Conservation (phyloP, 2,329 filamentous ascomycete species). For the Periglandula ipomoeae region DNA sequence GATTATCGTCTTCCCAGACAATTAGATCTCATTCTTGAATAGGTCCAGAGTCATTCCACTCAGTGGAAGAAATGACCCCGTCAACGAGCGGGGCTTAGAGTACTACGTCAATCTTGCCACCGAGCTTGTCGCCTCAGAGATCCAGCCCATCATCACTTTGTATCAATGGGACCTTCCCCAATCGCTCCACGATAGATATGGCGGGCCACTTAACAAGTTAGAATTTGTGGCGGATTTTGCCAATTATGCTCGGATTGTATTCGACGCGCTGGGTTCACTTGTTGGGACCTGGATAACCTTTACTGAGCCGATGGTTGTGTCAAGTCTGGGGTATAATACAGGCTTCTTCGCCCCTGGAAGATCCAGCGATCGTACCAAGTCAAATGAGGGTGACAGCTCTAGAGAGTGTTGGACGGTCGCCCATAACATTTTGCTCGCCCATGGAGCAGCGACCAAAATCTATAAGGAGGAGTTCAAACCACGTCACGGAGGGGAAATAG, state of each 20-base stretch:
- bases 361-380: constrained; percentile 66
- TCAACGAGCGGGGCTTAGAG: constrained; percentile 70
- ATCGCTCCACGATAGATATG: constrained; percentile 69
- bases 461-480: constrained; percentile 77
- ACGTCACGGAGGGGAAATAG: constrained; percentile 65
- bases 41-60: constrained; percentile 76
- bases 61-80: constrained; percentile 71
- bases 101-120: constrained; percentile 75
- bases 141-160: constrained; percentile 72
- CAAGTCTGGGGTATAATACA: constrained; percentile 69
- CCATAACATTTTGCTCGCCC: constrained; percentile 71
- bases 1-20: too few relatives aligned
- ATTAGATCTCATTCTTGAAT: too few relatives aligned
- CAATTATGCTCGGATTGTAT: constrained; percentile 67
- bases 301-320: constrained; percentile 83
- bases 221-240: constrained; percentile 79
- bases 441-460: constrained; percentile 70
- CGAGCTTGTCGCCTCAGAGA: constrained; percentile 65
- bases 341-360: constrained; percentile 77
- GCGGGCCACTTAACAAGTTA: constrained; percentile 67
- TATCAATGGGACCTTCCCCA: constrained; percentile 86
- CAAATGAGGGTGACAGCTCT: constrained; percentile 59
- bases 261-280: constrained; percentile 62
- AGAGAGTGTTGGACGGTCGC: constrained; percentile 77
- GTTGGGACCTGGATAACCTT: constrained; percentile 88